These are phyloP conservation scores for Kondoa subrosea DNA, from an alignment of 768 basidiomycete genomes.

Conservation along the genomic window DNA sequence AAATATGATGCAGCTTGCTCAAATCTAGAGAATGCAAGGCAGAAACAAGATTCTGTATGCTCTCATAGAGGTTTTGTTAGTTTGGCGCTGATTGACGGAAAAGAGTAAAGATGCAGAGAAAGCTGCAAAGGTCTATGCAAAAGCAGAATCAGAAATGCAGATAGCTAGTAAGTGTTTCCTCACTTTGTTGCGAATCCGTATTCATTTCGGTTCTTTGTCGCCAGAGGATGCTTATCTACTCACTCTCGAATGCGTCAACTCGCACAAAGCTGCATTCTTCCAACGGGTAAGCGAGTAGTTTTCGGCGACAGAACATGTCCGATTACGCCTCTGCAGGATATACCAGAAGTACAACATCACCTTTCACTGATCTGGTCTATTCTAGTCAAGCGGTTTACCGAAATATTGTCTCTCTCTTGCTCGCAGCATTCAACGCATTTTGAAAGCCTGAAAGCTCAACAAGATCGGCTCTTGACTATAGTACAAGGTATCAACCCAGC, in stretches of 20 bases:
- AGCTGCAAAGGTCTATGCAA: background rate
- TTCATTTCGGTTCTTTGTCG: background rate
- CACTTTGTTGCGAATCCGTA: background rate
- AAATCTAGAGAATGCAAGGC: slow-evolving; percentile 2
- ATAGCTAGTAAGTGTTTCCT: background rate
- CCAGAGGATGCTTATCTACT: background rate
- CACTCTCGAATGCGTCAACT: background rate
- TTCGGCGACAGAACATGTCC: background rate
- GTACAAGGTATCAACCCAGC: background rate
- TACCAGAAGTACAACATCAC: slow-evolving; percentile 4
- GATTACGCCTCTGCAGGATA: background rate
- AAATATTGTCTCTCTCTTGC: background rate
- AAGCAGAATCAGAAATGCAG: slow-evolving; percentile 3
- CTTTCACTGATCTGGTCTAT: background rate
- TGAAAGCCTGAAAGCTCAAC: background rate
- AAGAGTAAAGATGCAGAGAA: background rate
- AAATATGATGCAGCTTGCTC: slow-evolving; percentile 2
- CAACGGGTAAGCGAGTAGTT: background rate
- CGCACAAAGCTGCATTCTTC: background rate
- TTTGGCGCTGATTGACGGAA: background rate
- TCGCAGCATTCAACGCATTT: too few relatives aligned
- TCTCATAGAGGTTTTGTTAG: background rate
- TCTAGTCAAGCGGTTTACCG: background rate
- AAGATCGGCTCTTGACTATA: background rate
- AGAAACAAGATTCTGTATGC: slow-evolving; percentile 1